Base-by-base conservation (phyloP, 2,329 filamentous ascomycete genomes). In the Allantophomopsis cytisporea region DNA sequence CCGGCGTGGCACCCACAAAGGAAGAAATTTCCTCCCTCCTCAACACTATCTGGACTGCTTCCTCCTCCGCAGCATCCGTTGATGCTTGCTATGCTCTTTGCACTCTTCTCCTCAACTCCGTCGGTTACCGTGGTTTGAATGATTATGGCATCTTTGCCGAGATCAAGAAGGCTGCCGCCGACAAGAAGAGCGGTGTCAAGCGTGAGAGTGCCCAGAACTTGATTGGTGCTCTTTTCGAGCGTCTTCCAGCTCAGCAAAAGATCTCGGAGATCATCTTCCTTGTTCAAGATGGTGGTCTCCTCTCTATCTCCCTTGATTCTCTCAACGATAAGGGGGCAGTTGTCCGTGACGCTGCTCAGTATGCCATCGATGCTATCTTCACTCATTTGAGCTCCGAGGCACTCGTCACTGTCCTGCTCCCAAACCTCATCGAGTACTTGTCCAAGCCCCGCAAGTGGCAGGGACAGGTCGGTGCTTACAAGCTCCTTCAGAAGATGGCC, bases 361-460 rank as follows among this genome's bases (percentile, higher is more conserved):
- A 96, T 60, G 91, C 87, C 23, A 71, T 98, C 41, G 88, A 98
- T 58, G 82, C 85, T 17, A 69, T 96, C 17, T 94, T 94, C 60
- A 69, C 71, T 48, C 76, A 81, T 55, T 66, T 98, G 46, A 79
- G 75, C 55, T 66, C 86, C 41, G 91, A 96, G 66, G 79, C 84
- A 37, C 74, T 94, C 54, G 81, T 94, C 39, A 73, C 76, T 46
- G 88, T 83, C 15, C 71, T 98, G 33, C 67, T 98, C 38, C 87
- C 91, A 2, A 71, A 76, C 13, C 66, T 98, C 32, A 63, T 69
- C 45, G 62, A 70, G 39, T 96, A 96, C 58, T 69, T 98, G 21
- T 68, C 69, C 55, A 93, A 86, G 63, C 83, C 86, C 13, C 88
- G 85, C 48, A 98, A 98, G 64, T 98, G 91, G 91, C 91, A 98